These are phyloP conservation scores for Crotalaria pallida DNA, from an alignment of 306 rosid genomes.

Conservation along the genomic window DNA sequence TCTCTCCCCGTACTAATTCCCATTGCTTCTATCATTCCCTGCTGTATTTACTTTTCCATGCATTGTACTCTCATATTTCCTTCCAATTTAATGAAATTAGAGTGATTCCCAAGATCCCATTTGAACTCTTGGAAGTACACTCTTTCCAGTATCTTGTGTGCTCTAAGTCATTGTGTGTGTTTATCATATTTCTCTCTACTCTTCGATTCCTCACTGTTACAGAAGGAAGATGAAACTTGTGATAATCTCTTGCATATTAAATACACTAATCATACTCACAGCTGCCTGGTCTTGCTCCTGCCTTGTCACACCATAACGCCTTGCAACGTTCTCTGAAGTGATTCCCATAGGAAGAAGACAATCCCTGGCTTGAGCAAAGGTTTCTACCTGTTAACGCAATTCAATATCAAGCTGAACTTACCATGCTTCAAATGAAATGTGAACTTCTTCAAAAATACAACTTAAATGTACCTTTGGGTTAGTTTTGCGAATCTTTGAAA, in stretches of 20 bases:
- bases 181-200: no score
- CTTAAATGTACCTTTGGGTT: slow-evolving; percentile 57
- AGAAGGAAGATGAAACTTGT: not conserved
- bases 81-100: no score
- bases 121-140: no score
- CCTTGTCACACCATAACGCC: slow-evolving; percentile 70
- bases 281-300: slow-evolving; percentile 90
- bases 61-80: no score
- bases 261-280: slow-evolving; percentile 45
- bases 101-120: no score
- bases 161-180: no score
- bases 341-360: slow-evolving; percentile 92
- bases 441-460: not conserved
- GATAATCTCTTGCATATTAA: slow-evolving; percentile 5
- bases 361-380: slow-evolving; percentile 68
- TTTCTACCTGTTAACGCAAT: slow-evolving; percentile 37
- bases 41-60: no score
- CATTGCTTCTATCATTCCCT: no score
- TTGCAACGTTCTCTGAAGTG: slow-evolving; percentile 91
- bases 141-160: no score
- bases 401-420: slow-evolving; percentile 11
- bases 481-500: slow-evolving; percentile 14
- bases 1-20: no score
- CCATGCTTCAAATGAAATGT: not conserved
- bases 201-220: no score